Conservation (phyloP, 1,284 basidiomycete genomes). For the Omphalotus olearius region DNA sequence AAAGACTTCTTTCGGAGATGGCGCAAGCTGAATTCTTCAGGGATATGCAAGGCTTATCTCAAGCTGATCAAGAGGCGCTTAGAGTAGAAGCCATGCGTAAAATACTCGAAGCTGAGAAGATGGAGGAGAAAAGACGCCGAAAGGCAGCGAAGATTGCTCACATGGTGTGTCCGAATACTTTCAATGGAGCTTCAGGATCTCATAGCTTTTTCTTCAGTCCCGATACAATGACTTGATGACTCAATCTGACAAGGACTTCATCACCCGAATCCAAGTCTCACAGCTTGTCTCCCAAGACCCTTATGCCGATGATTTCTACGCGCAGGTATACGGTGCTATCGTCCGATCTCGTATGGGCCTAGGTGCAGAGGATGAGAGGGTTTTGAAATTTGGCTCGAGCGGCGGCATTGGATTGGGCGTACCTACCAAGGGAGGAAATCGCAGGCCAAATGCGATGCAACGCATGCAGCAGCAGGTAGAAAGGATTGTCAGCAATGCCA, state of each 20-base stretch:
- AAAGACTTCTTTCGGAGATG: conserved; percentile 66
- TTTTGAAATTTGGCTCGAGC: conserved; percentile 77
- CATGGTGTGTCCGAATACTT: conserved; percentile 55
- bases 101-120: conserved; percentile 82
- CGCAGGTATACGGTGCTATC: conserved; percentile 90
- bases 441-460: conserved; percentile 92
- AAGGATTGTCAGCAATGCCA: conserved; percentile 90
- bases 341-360: conserved; percentile 75
- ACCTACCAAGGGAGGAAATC: conserved; percentile 57
- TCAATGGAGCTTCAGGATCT: not conserved
- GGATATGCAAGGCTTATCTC: conserved; percentile 53
- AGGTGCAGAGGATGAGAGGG: conserved; percentile 65
- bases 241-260: conserved; percentile 99
- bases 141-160: conserved; percentile 83
- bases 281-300: conserved; percentile 96
- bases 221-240: conserved; percentile 99
- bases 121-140: conserved; percentile 77
- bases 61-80: conserved; percentile 65
- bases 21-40: conserved; percentile 64
- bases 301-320: conserved; percentile 97
- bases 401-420: conserved; percentile 81
- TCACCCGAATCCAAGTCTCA: conserved; percentile 98
- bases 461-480: conserved; percentile 98
- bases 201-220: conserved; percentile 48
- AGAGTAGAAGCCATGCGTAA: conserved; percentile 77